Conservation (phyloP, 2,329 filamentous ascomycete genomes). For the Pseudocercospora eumusae region DNA sequence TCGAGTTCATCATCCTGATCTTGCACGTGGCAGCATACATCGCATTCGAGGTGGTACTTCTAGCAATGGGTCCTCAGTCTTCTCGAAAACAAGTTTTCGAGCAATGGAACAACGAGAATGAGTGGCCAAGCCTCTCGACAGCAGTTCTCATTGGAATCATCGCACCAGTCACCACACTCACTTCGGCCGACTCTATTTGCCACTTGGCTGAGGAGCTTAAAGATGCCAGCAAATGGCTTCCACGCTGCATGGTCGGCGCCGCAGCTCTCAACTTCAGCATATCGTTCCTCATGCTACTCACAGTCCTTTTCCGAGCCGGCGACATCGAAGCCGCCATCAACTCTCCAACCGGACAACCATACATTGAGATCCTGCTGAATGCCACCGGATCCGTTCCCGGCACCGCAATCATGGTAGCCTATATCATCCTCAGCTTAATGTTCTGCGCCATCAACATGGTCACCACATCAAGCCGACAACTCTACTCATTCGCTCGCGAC, state of each 20-base stretch:
- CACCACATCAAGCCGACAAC: conserved; percentile 1
- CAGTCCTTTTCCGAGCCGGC: conserved; percentile 14
- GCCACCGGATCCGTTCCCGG: conserved; percentile 9
- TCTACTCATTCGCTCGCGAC: conserved; percentile 7
- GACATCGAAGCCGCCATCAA: conserved; percentile 9
- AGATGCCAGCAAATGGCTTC: conserved; percentile 30
- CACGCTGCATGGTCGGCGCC: conserved; percentile 30
- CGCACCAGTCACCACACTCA: conserved; percentile 22
- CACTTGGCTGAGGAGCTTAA: conserved; percentile 35
- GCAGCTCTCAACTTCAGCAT: conserved; percentile 27
- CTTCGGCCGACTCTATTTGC: conserved; percentile 19
- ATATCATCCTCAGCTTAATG: conserved; percentile 5
- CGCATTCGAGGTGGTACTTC: conserved; percentile 29
- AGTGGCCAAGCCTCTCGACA: conserved; percentile 21
- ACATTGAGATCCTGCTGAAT: conserved; percentile 15
- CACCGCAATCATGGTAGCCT: conserved; percentile 1
- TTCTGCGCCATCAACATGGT: conserved; percentile 10
- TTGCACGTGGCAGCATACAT: conserved; percentile 38
- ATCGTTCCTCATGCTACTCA: conserved; percentile 17
- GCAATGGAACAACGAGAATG: conserved; percentile 24
- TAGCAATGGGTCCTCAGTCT: conserved; percentile 26
- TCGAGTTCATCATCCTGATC: conserved; percentile 33
- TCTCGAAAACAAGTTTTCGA: conserved; percentile 20
- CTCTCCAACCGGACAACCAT: neutral
- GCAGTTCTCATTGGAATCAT: conserved; percentile 28